Evolutionary conservation across 2,329 filamentous ascomycete genomes (phyloP), one percentile per base, ranked within the genome.

Genomic region (Sphaerulina musiva): DNA sequence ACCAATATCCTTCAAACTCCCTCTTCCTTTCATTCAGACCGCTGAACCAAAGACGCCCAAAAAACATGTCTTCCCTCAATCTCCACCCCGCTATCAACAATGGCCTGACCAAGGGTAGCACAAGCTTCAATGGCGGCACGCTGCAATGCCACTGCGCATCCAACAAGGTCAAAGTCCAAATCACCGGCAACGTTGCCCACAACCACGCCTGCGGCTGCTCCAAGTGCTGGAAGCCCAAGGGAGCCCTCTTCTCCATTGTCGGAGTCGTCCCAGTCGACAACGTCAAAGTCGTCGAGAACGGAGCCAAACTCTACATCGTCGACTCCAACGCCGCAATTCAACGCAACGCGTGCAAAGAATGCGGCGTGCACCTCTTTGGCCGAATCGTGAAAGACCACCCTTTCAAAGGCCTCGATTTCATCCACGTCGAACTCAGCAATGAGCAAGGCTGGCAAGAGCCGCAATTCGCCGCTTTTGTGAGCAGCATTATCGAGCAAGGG

Each of bases 151-250:
- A 78, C 63, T 87, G 83, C 74, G 52, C 70, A 9, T 72, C 62
- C 58, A 68, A 77, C 67, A 78, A 77, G 26, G 80, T 86, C 55
- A 77, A 81, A 63, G 75, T 86, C 20, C 76, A 75, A 0, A 74
- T 86, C 39, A 68, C 63, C 54, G 73, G 78, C 66, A 80, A 85
- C 62, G 79, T 87, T 53, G 72, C 76, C 1, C 82, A 86, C 74
- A 86, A 87, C 74, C 84, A 87, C 71, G 82, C 81, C 52, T 86
- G 84, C 70, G 83, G 83, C 58, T 86, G 84, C 72, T 85, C 82
- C 51, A 84, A 86, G 69, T 86, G 84, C 78, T 87, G 82, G 82
- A 87, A 86, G 70, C 84, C 84, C 4, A 54, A 69, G 2, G 80
- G 80, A 31, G 76, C 82, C 0, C 77, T 86, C 57, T 86, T 87